Base-by-base conservation (phyloP, 2,329 filamentous ascomycete species). In the Cladophialophora chaetospira region DNA sequence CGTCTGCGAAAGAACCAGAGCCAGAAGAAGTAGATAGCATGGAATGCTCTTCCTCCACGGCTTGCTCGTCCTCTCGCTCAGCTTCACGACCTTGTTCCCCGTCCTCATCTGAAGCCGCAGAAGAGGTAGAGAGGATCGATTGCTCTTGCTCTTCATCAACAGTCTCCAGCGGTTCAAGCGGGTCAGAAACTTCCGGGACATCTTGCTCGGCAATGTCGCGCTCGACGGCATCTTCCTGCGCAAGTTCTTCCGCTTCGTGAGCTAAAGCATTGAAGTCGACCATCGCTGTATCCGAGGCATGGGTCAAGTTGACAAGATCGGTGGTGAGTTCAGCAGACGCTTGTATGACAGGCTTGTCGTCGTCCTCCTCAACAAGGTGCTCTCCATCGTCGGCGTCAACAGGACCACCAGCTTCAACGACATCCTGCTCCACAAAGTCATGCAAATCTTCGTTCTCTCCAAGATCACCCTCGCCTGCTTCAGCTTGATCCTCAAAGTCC, bases 101-200 rank as follows among this genome's bases (percentile, higher is more conserved):
- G 3, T 80, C 84, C 8, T 82, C 71, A 26, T 17, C 21, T 21
- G 10, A 10, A 6, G 5, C 87, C 1, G 81, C 80, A 58, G 86
- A 83, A 0, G 85, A 87, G 57, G 86, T 83, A 0, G 85, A 87
- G 19, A 68, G 21, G 9, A 61, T 23, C 13, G 57, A 61, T 25
- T 40, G 17, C n/a, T 50, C 53, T n/a, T n/a, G n/a, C 31, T 57
- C 50, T 31, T 62, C 60, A 28, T 57, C 44, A 3, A 61, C 47
- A 0, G 33, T 43, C 21, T 54, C 47, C n/a, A n/a, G n/a, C n/a
- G n/a, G n/a, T n/a, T n/a, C n/a, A n/a, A n/a, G n/a, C n/a, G n/a
- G n/a, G n/a, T n/a, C n/a, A n/a, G n/a, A n/a, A 43, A 58, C 45
- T 28, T 35, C 46, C 26, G 35, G 40, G n/a, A n/a, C n/a, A 3